These are phyloP conservation scores for Casuarina cunninghamiana DNA, from an alignment of 306 rosid species.

Conservation along the genomic window DNA sequence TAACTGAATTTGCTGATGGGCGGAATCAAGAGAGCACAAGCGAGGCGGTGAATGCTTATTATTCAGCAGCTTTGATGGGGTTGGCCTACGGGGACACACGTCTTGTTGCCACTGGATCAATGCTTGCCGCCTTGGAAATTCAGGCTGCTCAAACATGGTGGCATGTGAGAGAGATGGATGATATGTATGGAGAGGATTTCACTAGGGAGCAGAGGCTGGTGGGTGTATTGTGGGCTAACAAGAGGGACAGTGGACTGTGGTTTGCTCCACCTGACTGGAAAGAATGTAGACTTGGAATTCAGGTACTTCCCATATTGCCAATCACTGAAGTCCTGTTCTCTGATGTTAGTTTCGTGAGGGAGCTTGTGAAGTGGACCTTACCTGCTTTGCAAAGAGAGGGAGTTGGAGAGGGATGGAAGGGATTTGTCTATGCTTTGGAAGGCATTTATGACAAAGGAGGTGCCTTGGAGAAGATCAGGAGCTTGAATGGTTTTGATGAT, in stretches of 20 bases:
- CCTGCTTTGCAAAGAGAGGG: constrained; percentile 69
- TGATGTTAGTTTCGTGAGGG: constrained; percentile 52
- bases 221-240: constrained; percentile 79
- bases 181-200: constrained; percentile 56
- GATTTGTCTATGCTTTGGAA: constrained; percentile 63
- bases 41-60: constrained; percentile 79
- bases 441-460: constrained; percentile 54
- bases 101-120: constrained; percentile 60
- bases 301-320: constrained; percentile 67
- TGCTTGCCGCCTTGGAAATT: constrained; percentile 64
- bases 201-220: constrained; percentile 53
- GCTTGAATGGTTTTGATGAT: constrained; percentile 61
- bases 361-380: constrained; percentile 75
- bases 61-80: constrained; percentile 82
- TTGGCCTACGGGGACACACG: constrained; percentile 64
- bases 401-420: constrained; percentile 91
- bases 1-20: constrained; percentile 78
- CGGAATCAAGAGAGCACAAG: constrained; percentile 90
- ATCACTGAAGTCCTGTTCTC: constrained; percentile 67
- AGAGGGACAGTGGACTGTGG: constrained; percentile 89
- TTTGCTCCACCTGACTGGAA: constrained; percentile 81
- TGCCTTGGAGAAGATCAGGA: constrained; percentile 51
- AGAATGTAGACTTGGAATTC: constrained; percentile 82
- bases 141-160: constrained; percentile 79
- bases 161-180: constrained; percentile 60